Base-by-base conservation (phyloP, 306 rosid species). In the Cicer arietinum region DNA sequence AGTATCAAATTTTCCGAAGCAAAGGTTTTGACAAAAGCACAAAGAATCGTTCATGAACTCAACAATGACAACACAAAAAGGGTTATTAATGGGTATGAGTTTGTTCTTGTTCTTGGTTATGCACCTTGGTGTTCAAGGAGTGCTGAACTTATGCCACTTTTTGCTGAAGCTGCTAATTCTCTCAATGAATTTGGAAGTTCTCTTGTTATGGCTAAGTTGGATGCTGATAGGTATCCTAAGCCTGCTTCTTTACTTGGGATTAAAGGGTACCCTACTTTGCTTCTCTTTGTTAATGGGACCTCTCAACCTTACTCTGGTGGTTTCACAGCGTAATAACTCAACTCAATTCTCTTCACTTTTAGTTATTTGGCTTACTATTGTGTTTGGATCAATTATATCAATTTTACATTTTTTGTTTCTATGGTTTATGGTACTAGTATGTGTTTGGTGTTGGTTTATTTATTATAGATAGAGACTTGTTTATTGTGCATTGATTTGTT, bases 121-220 rank as follows among this genome's bases (percentile, higher is more conserved):
- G 93, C 96, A 4, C 99, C 99, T 59, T 94, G 99, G 99, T 91
- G 97, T 81, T 85, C 93, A 1, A 90, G 96, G 70, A 94, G 97
- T 81, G 97, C 99, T 42, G 99, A 94, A 74, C 86, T 92, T 45
- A 92, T 94, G 99, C 99, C 99, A 40, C 91, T 86, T 42, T 94
- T 94, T 77, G 97, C 99, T 3, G 96, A 94, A 75, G 95, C 97
- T 73, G 97, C 99, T 1, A 94, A 82, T 74, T 85, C 85, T 61
- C 80, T 94, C 50, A 89, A 81, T 75, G 97, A 89, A 7, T 81
- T 90, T 78, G 88, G 90, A 46, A 86, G 58, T 57, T 76, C 93
- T 61, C 85, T 94, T 86, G 54, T 92, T 43, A 77, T 92, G 96
- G 95, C 96, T 11, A 94, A 94, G 91, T 79, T 94, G 20, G 99